Evolutionary conservation across 495 filamentous ascomycete species (phyloP).

Genomic region (Sabuloglossum arenarium): DNA sequence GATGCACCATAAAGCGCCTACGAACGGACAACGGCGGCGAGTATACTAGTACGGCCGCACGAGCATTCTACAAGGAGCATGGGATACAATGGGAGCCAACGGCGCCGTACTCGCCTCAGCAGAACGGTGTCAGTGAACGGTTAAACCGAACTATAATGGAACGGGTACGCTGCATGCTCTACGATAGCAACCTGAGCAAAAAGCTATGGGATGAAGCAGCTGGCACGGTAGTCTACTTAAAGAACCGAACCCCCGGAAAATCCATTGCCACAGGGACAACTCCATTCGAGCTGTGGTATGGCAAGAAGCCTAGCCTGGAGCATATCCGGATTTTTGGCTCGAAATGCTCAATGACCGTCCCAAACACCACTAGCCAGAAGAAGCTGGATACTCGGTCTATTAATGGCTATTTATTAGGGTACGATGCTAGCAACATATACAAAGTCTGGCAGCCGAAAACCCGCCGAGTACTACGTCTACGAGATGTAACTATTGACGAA

Average conservation of each 20-base stretch:
- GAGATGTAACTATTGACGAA: background rate
- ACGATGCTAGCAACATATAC: background rate
- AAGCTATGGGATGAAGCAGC: constrained; percentile 1
- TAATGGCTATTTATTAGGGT: background rate
- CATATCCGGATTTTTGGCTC: constrained; percentile 6
- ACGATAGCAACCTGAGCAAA: background rate
- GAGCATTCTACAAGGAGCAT: background rate
- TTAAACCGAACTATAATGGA: constrained; percentile 1
- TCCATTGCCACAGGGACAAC: background rate
- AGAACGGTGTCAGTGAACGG: constrained; percentile 1
- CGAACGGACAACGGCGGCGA: constrained; percentile 4
- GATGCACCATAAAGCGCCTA: background rate
- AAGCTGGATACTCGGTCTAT: constrained; percentile 3
- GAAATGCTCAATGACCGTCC: background rate
- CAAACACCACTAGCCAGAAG: background rate
- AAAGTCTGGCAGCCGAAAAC: background rate
- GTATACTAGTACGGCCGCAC: background rate
- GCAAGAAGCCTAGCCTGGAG: constrained; percentile 4
- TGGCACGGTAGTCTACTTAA: background rate
- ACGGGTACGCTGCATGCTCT: background rate
- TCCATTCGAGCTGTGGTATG: constrained; percentile 7
- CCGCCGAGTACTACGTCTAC: background rate
- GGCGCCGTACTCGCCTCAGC: background rate
- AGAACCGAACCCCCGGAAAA: background rate
- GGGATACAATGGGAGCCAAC: constrained; percentile 3